phyloP scores from a whole-genome alignment of 2,329 filamentous ascomycete genomes.

The Beauveria scarabaeidicola region DNA sequence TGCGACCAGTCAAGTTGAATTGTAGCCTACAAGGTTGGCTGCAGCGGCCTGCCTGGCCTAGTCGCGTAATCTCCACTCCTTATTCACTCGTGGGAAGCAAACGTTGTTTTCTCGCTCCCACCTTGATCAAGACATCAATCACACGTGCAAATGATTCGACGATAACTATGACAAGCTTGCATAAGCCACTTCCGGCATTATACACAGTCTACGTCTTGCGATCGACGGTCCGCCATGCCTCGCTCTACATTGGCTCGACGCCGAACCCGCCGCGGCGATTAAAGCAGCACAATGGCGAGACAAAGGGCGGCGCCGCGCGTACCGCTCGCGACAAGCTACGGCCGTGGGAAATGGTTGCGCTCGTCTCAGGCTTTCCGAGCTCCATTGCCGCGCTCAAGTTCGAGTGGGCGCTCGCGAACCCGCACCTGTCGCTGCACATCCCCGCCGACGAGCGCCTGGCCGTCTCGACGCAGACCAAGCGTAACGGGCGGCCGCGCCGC shows the following conservation, averaged over 20 bases:
- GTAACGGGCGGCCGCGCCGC: slow-evolving; percentile 45
- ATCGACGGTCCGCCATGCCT: slow-evolving; percentile 63
- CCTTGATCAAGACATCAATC: neutral
- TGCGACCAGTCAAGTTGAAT: neutral
- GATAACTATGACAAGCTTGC: slow-evolving; percentile 29
- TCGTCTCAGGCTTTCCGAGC: slow-evolving; percentile 84
- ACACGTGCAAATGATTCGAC: neutral
- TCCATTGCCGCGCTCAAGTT: slow-evolving; percentile 86
- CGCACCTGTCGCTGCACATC: slow-evolving; percentile 73
- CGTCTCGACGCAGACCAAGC: slow-evolving; percentile 40
- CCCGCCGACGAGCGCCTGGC: slow-evolving; percentile 52
- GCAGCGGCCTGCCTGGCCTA: neutral
- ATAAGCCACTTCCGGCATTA: slow-evolving; percentile 68
- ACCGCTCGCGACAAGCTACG: slow-evolving; percentile 61
- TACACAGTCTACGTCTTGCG: slow-evolving; percentile 91
- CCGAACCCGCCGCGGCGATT: slow-evolving; percentile 79
- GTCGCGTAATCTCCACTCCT: slow-evolving; percentile 1
- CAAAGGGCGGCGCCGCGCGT: slow-evolving; percentile 69
- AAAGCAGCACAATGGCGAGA: slow-evolving; percentile 82
- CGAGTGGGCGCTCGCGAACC: slow-evolving; percentile 91
- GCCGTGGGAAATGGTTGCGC: slow-evolving; percentile 84
- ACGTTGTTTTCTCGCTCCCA: neutral
- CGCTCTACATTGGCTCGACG: slow-evolving; percentile 85
- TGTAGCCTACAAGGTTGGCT: too few relatives aligned
- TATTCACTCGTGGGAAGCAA: too few relatives aligned